Base-by-base conservation (phyloP, 75 land plant genomes). In the Selaginella tamariscina region DNA sequence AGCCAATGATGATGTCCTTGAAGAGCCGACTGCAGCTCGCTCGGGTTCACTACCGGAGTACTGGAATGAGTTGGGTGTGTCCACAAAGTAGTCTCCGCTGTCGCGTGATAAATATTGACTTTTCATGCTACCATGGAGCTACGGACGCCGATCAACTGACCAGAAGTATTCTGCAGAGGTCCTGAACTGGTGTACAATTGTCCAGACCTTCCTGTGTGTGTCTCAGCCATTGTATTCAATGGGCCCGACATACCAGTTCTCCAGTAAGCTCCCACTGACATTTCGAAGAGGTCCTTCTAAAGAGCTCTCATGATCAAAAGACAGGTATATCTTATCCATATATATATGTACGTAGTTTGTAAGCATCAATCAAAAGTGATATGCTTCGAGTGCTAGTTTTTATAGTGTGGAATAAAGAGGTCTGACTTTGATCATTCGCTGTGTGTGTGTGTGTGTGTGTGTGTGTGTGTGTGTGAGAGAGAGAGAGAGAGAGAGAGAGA, bases 21-120 rank as follows among this genome's bases (percentile, higher is more conserved):
- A 70, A 91, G 75, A 29, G 94, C 94, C 49, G 97, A 92, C 49
- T 86, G 88, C 63, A 92, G 84, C 69, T 95, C 99, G 56, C 82
- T 85, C 24, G 89, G 84, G 74, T 70, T 86, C 20, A 88, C 75
- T 20, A 87, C 92, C 66, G 89, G 96, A 22, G 65, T 65, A 33
- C 72, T 87, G 68, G 21, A 82, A 82, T 27, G 97, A 88, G 65
- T 83, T 82, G 27, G 99, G 99, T 28, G 97, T 88, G 70, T 95
- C 99, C n/a, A n/a, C n/a, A 63, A 81, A 73, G 55, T 77, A 83
- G 72, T 95, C 99, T 22, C 88, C 99, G 80, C 99, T 95, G 63
- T 95, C 99, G 24, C 99, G 69, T 22, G 99, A 95, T 65, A 95
- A 75, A 77, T 95, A 96, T 27, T 94, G 88, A 68, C 99, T 95